Percentiles rank a stretch among this genome's conserved stretches.
Conservation (phyloP, 441 rosid genomes). For the Croton setiger region DNA sequence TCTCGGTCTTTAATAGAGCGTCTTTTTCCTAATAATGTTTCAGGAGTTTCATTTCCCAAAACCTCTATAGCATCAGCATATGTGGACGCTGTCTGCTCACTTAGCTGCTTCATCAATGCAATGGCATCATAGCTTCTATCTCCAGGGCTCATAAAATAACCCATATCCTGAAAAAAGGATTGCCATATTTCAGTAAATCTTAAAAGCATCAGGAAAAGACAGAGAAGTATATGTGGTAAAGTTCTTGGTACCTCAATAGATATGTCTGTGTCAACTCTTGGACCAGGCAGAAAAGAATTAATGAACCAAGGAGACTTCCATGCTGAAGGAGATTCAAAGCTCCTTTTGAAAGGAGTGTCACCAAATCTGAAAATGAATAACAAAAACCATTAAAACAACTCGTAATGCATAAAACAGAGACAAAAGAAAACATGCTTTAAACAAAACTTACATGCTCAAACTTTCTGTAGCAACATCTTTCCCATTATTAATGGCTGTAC, state of each 20-base stretch:
- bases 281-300: conserved; percentile 78
- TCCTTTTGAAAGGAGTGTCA: conserved; percentile 82
- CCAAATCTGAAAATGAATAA: conserved; percentile 58
- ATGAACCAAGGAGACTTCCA: conserved; percentile 99
- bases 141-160: conserved; percentile 79
- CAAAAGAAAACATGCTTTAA: not conserved
- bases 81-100: conserved; percentile 79
- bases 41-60: conserved; percentile 74
- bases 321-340: conserved; percentile 94
- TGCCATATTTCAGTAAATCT: not conserved
- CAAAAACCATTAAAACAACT: conserved; percentile 11
- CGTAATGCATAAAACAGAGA: not conserved
- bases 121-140: conserved; percentile 93
- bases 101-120: conserved; percentile 85
- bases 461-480: conserved; percentile 47
- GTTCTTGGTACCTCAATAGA: conserved; percentile 67
- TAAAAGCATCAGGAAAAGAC: not conserved
- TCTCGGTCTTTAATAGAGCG: conserved; percentile 37
- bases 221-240: not conserved
- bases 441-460: conserved; percentile 55
- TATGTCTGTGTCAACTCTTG: conserved; percentile 78
- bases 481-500: conserved; percentile 32
- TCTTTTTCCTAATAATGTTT: conserved; percentile 47
- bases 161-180: conserved; percentile 64
- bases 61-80: conserved; percentile 93